phyloP scores from a whole-genome alignment of 176 grass and related monocot species.

The Carex parvula region DNA sequence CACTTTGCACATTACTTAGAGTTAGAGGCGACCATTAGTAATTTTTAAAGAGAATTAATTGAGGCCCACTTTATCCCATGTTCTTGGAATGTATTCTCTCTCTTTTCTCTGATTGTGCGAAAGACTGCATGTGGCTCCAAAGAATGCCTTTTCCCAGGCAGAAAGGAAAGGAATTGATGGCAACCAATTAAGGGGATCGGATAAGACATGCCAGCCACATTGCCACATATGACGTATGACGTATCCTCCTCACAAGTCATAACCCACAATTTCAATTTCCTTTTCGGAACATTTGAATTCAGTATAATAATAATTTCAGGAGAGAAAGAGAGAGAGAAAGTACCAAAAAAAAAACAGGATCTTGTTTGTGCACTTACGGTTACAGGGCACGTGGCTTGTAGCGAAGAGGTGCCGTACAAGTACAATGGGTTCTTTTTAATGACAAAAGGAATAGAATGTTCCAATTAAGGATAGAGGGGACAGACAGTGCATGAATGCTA shows the following conservation, averaged over 20 bases:
- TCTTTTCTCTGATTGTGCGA: slow-evolving; percentile 18
- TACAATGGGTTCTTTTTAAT: slow-evolving; percentile 24
- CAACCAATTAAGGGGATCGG: neutral
- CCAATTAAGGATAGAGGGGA: slow-evolving; percentile 9
- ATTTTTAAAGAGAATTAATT: slow-evolving; percentile 8
- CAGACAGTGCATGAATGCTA: slow-evolving; percentile 6
- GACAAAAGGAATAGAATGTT: slow-evolving; percentile 28
- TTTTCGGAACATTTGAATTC: slow-evolving; percentile 9
- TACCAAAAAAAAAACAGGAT: neutral
- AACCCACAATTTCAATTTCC: neutral
- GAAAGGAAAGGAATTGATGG: slow-evolving; percentile 31
- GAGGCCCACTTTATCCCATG: slow-evolving; percentile 32
- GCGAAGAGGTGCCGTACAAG: too few species aligned
- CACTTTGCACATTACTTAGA: slow-evolving; percentile 7
- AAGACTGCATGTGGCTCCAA: slow-evolving; percentile 29
- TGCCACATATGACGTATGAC: neutral
- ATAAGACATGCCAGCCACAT: slow-evolving; percentile 19
- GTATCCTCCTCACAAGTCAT: neutral
- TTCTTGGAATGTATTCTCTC: slow-evolving; percentile 30
- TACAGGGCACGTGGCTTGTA: slow-evolving; percentile 11
- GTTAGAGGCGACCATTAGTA: neutral
- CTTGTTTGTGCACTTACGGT: neutral
- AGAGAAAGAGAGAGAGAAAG: neutral
- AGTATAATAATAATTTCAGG: slow-evolving; percentile 26
- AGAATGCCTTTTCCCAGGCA: slow-evolving; percentile 28